These are phyloP conservation scores for Glaciozyma antarctica DNA, from an alignment of 768 basidiomycete genomes.

Conservation along the genomic window DNA sequence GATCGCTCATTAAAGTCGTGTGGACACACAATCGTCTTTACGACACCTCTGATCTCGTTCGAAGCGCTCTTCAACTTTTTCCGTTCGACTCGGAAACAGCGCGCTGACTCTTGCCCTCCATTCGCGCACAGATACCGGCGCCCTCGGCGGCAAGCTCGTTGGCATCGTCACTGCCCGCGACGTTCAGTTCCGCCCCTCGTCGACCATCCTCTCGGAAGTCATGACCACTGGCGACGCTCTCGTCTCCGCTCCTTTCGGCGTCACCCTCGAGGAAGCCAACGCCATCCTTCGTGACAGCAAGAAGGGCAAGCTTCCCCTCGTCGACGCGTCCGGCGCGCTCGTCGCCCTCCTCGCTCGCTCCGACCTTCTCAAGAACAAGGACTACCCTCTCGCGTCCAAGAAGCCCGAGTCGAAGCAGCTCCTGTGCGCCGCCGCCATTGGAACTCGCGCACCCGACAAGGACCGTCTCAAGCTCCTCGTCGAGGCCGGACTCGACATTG, in stretches of 20 bases:
- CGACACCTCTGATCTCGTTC: conserved; percentile 41
- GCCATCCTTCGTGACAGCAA: conserved; percentile 88
- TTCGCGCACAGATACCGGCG: conserved; percentile 59
- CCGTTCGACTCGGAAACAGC: too few species aligned
- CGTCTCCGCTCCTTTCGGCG: conserved; percentile 75
- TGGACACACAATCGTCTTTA: conserved; percentile 44
- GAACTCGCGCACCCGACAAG: conserved; percentile 78
- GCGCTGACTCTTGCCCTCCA: neutral
- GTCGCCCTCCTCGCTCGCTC: conserved; percentile 85
- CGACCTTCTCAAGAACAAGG: conserved; percentile 94
- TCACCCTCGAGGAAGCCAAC: conserved; percentile 87
- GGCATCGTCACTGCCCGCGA: conserved; percentile 96
- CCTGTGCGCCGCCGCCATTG: conserved; percentile 89
- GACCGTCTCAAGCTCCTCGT: conserved; percentile 76
- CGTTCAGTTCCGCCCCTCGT: conserved; percentile 73
- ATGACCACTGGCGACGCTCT: conserved; percentile 69
- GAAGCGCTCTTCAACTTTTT: neutral
- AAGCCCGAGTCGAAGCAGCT: conserved; percentile 84
- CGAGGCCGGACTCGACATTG: conserved; percentile 90
- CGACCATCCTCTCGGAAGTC: conserved; percentile 60
- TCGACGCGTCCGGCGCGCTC: conserved; percentile 58
- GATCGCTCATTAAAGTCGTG: conserved; percentile 40
- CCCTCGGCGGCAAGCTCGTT: conserved; percentile 78
- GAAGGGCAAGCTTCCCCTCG: conserved; percentile 91
- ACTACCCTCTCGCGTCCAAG: conserved; percentile 89